These are phyloP conservation scores for Clonostachys byssicola DNA, from an alignment of 2,329 filamentous ascomycete genomes.

Conservation along the genomic window DNA sequence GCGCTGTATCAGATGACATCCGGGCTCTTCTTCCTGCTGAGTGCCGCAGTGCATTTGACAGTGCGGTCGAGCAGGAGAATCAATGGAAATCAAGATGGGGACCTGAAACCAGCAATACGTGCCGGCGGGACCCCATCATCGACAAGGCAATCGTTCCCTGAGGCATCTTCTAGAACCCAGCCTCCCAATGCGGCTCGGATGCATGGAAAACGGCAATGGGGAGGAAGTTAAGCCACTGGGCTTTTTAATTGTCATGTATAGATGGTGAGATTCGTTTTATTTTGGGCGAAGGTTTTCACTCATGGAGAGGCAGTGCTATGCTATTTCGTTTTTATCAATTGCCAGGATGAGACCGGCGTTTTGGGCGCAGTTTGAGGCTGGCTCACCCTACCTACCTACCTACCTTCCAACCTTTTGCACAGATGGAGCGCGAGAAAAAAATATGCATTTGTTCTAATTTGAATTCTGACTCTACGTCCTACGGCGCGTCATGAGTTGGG, in stretches of 20 bases:
- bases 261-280: too few relatives aligned
- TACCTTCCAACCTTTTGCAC: too few relatives aligned
- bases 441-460: too few relatives aligned
- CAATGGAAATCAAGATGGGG: constrained; percentile 75
- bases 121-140: constrained; percentile 49
- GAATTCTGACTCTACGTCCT: too few relatives aligned
- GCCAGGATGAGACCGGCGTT: too few relatives aligned
- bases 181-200: neutral
- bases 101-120: constrained; percentile 56
- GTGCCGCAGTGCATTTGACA: constrained; percentile 69
- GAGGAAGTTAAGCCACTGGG: neutral
- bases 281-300: too few relatives aligned
- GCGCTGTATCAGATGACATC: constrained; percentile 61
- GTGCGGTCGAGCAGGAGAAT: constrained; percentile 59
- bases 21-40: constrained; percentile 62
- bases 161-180: constrained; percentile 27
- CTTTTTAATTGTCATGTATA: neutral
- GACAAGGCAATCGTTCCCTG: constrained; percentile 63
- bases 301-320: too few relatives aligned
- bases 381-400: too few relatives aligned
- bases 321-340: too few relatives aligned
- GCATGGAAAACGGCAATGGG: neutral
- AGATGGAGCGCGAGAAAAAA: too few relatives aligned
- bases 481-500: too few relatives aligned
- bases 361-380: too few relatives aligned